These are phyloP conservation scores for Solanum rostratum DNA, from an alignment of 257 asterid species.

Conservation along the genomic window DNA sequence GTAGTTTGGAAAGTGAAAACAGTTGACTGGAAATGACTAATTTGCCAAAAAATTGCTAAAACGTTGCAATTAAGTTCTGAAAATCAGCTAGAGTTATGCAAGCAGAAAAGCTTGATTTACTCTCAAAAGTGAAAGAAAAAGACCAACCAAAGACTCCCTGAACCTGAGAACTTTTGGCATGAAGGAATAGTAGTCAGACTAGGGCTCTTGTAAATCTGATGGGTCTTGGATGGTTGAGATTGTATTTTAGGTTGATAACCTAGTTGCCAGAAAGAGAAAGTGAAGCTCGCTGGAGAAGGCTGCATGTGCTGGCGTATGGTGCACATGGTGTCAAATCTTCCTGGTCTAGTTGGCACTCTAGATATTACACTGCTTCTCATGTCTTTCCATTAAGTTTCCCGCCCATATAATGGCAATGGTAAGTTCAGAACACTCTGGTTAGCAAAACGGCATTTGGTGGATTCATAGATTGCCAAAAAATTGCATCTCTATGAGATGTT, in stretches of 20 bases:
- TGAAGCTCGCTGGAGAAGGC: background rate
- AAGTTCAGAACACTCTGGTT: background rate
- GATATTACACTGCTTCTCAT: background rate
- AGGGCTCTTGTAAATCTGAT: background rate
- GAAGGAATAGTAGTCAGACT: background rate
- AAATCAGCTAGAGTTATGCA: background rate
- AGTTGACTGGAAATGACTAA: background rate
- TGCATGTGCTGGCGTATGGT: background rate
- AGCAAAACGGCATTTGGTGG: background rate
- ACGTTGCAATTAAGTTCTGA: background rate
- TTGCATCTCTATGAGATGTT: background rate
- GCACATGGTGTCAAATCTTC: background rate
- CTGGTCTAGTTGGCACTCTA: background rate
- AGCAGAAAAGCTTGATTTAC: background rate
- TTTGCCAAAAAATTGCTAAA: background rate
- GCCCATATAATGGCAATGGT: background rate
- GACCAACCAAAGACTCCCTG: background rate
- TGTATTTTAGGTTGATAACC: background rate
- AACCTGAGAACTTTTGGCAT: background rate
- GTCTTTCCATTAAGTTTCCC: background rate
- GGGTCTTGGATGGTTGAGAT: background rate
- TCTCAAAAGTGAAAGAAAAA: background rate
- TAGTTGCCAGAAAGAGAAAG: background rate
- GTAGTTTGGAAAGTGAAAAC: background rate
- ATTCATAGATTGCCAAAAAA: background rate